Evolutionary conservation across 768 basidiomycete genomes (phyloP), one percentile per base, ranked within the genome.

Genomic region (Hemileccinum impolitum): DNA sequence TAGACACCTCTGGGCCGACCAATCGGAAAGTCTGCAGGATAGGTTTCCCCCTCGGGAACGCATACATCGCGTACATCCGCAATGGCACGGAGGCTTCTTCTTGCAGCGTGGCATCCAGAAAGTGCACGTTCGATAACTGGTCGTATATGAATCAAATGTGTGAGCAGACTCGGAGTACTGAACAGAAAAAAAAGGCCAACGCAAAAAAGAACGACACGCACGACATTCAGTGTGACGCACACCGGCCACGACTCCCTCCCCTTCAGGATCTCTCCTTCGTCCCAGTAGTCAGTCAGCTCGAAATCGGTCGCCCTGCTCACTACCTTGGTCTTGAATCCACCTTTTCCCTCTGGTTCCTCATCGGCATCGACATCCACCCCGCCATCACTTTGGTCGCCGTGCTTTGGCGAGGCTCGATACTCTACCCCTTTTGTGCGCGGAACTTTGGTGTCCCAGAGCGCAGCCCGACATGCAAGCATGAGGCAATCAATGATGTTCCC

Each of bases 211-310:
- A 53, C 25, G 25, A 3, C 23, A 76, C 81, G 12, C 54, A 92
- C 90, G 21, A 91, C 56, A 53, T 93, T 91, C 45, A 94, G 62
- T 1, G 90, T 91, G 21, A 92, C 69, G 52, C 82, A 82, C 4
- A 94, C 74, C 0, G 91, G 92, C 82, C 91, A 87, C 12, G 62
- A 56, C 2, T 86, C 79, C 52, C 81, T 72, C 2, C 82, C 83
- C 34, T 71, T 75, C 25, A 92, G 60, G 15, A 72, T 65, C 48
- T 83, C 85, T 0, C 92, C 92, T 54, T 90, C 88, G 58, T 90
- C 90, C 88, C 89, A 91, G 53, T 84, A 88, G 63, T 94, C 91
- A 11, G 82, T 77, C 18, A 94, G 75, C 68, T 94, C 92, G 56
- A 94, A 94, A 65, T 94, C 92, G 9, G 81, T 79, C 11, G 82